A percentile compares a stretch with the other conserved stretches of the same genome.
phyloP scores from a whole-genome alignment of 1,284 basidiomycete species.

The Fomitiporia mediterranea region DNA sequence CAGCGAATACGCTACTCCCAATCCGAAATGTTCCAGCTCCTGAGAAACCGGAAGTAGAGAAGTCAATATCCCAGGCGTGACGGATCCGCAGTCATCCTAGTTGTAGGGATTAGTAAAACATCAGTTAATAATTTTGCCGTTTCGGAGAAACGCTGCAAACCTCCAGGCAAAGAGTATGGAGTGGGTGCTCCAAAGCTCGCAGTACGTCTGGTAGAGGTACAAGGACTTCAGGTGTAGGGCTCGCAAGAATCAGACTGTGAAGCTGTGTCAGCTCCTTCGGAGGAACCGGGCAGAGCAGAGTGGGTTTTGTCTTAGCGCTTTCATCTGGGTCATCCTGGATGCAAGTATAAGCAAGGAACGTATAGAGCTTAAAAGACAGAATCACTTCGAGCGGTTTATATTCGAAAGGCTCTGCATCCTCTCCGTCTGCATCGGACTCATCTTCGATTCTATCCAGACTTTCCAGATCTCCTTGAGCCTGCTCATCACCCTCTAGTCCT shows the following conservation, averaged over 20 bases:
- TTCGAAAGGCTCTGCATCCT: not conserved
- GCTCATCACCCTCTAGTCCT: not conserved
- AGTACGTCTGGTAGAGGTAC: slow-evolving; percentile 2
- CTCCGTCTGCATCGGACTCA: not conserved
- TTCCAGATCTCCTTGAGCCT: not conserved
- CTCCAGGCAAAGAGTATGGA: slow-evolving; percentile 4
- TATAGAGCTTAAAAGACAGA: not conserved
- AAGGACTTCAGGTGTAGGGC: not conserved
- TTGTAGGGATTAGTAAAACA: not conserved
- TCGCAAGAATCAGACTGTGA: not conserved
- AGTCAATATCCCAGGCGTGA: slow-evolving; percentile 11
- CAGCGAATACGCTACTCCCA: slow-evolving; percentile 11
- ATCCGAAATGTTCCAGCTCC: slow-evolving; percentile 1
- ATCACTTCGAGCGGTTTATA: slow-evolving; percentile 6
- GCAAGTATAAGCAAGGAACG: not conserved
- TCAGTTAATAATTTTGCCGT: not conserved
- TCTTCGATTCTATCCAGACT: not conserved
- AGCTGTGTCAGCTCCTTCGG: not conserved
- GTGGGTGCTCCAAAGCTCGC: not conserved
- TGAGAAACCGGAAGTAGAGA: slow-evolving; percentile 4
- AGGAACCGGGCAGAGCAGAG: not conserved
- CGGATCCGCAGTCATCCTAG: slow-evolving; percentile 14
- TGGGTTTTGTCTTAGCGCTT: not conserved
- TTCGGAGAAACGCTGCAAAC: not conserved
- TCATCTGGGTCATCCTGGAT: slow-evolving; percentile 2